Evolutionary conservation across 73 alveolate genomes (phyloP).

Genomic region (Durusdinium trenchii): DNA sequence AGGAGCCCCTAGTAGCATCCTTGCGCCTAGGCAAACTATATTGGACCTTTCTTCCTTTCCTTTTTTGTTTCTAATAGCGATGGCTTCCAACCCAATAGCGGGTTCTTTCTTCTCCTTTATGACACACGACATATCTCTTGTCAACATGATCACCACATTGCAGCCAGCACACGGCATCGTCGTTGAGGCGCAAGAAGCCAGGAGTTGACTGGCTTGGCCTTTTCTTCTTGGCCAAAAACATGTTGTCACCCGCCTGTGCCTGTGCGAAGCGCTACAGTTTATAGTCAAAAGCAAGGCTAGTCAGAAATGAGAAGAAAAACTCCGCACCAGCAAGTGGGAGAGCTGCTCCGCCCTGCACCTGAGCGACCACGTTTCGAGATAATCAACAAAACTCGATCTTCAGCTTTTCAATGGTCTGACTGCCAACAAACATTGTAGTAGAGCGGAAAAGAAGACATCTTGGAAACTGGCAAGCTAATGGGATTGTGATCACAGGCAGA

Average conservation of each 20-base stretch:
- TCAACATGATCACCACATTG: too few relatives aligned
- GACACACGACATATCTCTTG: too few relatives aligned
- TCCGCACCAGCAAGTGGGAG: conserved; percentile 54
- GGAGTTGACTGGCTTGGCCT: conserved; percentile 2
- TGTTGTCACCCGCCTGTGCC: conserved; percentile 91
- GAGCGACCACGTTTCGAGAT: background rate
- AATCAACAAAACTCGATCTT: background rate
- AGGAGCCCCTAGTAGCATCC: too few relatives aligned
- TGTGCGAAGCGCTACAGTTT: background rate
- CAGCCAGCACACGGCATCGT: background rate
- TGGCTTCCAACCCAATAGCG: too few relatives aligned
- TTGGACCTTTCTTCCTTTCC: too few relatives aligned
- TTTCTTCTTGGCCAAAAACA: conserved; percentile 61
- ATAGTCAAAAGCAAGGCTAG: background rate
- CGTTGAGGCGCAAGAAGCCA: conserved; percentile 25
- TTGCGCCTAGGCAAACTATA: too few relatives aligned
- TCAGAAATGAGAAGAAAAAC: too few relatives aligned
- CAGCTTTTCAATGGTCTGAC: too few relatives aligned
- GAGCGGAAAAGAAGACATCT: background rate
- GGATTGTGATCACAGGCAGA: background rate
- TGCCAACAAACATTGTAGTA: background rate
- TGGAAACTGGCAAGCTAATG: background rate
- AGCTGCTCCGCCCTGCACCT: conserved; percentile 87
- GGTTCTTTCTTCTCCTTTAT: too few relatives aligned
- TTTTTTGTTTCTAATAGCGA: too few relatives aligned